A percentile compares a stretch with the other conserved stretches of the same genome.
Evolutionary conservation across 169 alveolate genomes (phyloP).

Genomic region (Cryptosporidium sp.): DNA sequence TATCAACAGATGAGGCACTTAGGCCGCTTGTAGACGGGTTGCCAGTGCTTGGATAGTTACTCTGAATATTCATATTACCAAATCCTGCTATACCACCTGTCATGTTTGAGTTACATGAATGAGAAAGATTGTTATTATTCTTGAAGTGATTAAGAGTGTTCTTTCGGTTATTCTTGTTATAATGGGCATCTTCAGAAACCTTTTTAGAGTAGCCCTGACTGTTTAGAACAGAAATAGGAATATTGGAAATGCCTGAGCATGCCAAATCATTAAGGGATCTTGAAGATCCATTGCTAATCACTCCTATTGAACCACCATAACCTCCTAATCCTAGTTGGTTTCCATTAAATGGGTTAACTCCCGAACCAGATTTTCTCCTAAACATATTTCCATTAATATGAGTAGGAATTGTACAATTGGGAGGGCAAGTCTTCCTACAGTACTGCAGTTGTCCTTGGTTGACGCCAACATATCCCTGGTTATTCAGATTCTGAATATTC

Average conservation of each 20-base stretch:
- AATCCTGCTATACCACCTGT: slow-evolving; percentile 31
- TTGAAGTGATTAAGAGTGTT: neutral
- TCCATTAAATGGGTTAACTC: slow-evolving; percentile 16
- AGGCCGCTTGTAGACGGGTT: neutral
- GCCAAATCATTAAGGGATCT: slow-evolving; percentile 1
- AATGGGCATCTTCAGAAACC: neutral
- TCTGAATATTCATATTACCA: slow-evolving; percentile 16
- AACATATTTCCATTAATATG: slow-evolving; percentile 7
- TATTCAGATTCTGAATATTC: neutral
- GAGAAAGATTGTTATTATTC: neutral
- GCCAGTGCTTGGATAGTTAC: neutral
- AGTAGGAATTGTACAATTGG: slow-evolving; percentile 10
- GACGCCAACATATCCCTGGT: neutral
- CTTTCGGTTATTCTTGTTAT: neutral
- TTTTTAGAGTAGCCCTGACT: neutral
- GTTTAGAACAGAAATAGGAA: neutral
- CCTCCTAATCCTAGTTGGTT: neutral
- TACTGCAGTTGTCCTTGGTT: slow-evolving; percentile 24
- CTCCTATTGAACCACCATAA: neutral
- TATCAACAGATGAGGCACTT: neutral
- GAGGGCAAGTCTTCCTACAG: slow-evolving; percentile 30
- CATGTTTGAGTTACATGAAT: slow-evolving; percentile 12
- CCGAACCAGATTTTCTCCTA: slow-evolving; percentile 13
- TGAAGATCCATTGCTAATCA: neutral
- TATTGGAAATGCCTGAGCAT: neutral